phyloP scores from a whole-genome alignment of 2,329 filamentous ascomycete genomes.

The Pyricularia sp. region DNA sequence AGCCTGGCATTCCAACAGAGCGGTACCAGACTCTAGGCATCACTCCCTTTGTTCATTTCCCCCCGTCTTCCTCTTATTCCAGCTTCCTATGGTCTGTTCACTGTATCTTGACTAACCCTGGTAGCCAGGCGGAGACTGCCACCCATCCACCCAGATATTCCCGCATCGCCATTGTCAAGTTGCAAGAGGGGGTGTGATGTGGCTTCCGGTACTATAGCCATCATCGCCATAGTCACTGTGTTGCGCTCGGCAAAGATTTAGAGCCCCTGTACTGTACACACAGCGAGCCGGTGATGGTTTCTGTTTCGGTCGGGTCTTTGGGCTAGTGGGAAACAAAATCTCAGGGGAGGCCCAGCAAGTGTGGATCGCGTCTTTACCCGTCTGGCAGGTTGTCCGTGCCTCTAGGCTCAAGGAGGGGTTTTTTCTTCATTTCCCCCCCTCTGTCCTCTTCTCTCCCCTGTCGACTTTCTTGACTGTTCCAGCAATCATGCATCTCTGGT shows the following conservation, averaged over 20 bases:
- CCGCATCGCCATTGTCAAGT: not conserved
- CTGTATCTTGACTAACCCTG: not conserved
- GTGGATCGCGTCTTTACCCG: not conserved
- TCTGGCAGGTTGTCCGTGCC: not conserved
- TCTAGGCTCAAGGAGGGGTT: not conserved
- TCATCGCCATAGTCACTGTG: not conserved
- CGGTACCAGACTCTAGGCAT: not conserved
- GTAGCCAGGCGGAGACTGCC: not conserved
- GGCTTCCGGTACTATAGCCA: not conserved
- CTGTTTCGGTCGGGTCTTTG: not conserved
- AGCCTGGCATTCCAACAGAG: not conserved
- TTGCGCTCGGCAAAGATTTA: not conserved
- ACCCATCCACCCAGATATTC: not conserved
- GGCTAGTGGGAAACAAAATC: not conserved
- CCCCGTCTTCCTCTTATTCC: not conserved
- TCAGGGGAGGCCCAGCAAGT: not conserved
- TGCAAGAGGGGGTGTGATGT: not conserved
- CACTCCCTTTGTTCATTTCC: not conserved
- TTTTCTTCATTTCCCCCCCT: not conserved
- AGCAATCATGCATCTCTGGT: not conserved
- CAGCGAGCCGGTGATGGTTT: not conserved
- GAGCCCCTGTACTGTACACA: not conserved
- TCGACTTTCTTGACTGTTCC: not conserved
- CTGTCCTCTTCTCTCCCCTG: no score
- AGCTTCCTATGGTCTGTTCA: no score